Base-by-base conservation (phyloP, 306 rosid species). In the Carpinus fangiana region DNA sequence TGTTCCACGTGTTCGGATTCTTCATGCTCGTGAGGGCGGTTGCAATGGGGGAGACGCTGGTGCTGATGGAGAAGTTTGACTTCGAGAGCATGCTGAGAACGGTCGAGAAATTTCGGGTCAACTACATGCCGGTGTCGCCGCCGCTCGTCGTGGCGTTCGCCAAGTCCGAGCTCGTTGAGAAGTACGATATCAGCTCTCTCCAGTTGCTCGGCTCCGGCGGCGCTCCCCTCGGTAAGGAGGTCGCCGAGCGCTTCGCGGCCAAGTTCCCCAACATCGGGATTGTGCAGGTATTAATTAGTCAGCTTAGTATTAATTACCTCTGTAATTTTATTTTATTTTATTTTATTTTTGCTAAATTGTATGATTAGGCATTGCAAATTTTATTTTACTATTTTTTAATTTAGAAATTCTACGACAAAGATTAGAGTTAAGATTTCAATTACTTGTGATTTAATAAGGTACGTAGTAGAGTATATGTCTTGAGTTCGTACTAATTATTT, bases 1-100 rank as follows among this genome's bases (percentile, higher is more conserved):
- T 92, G 26, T 94, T 90, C 73, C 97, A 94, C 12, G 90, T 92
- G 74, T 94, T 87, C 72, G 98, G 98, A 4, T 87, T 94, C 70
- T 80, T 83, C 84, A 86, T 88, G 94, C 48, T 89, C 71, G 12
- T 90, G 14, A 67, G 91, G 71, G 83, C 87, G 3, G 31, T 91
- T 45, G 60, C 91, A 2, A 0, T 56, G 57, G 97, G 92, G 5
- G 92, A 89, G 75, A 90, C 97, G 0, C 0, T 90, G 85, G 96
- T 94, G 54, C 2, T 94, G 78, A 90, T 90, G 97, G 84, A 78
- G 68, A 82, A 89, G 75, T 92, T 94, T 73, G 89, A 90, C 34
- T 86, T 94, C 31, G 90, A 88, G 73, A 76, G 48, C 31, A 88
- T 94, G 96, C 53, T 94, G 59, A 87, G 76, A 83, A 87, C 88